These are phyloP conservation scores for Solanum ahanhuiri DNA, from an alignment of 257 asterid species.

Conservation along the genomic window DNA sequence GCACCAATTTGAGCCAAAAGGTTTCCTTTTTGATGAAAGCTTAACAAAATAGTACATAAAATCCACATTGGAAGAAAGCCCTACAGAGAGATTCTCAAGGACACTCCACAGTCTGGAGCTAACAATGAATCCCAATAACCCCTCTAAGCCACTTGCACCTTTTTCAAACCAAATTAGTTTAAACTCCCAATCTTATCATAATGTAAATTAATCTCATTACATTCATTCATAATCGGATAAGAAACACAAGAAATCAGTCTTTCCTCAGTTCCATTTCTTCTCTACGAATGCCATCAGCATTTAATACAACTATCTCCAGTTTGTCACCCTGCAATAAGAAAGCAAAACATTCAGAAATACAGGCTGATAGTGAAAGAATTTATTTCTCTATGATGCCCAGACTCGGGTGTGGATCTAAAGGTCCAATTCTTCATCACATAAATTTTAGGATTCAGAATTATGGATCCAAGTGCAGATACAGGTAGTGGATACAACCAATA, in stretches of 20 bases:
- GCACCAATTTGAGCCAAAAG: neutral
- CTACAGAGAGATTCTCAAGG: neutral
- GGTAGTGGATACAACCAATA: neutral
- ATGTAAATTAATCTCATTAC: neutral
- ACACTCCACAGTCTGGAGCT: neutral
- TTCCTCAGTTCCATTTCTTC: conserved; percentile 36
- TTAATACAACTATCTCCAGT: conserved; percentile 29
- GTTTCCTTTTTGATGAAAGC: neutral
- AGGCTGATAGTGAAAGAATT: neutral
- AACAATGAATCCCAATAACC: neutral
- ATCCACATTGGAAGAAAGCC: neutral
- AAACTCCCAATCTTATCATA: neutral
- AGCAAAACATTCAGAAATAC: neutral
- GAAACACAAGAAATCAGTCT: conserved; percentile 11
- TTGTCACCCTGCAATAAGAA: conserved; percentile 21
- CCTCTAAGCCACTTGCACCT: neutral
- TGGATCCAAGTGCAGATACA: neutral
- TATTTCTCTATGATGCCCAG: neutral
- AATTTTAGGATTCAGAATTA: neutral
- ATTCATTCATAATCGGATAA: neutral
- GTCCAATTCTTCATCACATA: neutral
- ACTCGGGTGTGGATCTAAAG: neutral
- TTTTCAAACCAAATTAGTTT: neutral
- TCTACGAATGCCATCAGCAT: conserved; percentile 20
- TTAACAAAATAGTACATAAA: neutral